phyloP scores from a whole-genome alignment of 192 early-diverging fungal species.

The Gryganskiella cystojenkinii region DNA sequence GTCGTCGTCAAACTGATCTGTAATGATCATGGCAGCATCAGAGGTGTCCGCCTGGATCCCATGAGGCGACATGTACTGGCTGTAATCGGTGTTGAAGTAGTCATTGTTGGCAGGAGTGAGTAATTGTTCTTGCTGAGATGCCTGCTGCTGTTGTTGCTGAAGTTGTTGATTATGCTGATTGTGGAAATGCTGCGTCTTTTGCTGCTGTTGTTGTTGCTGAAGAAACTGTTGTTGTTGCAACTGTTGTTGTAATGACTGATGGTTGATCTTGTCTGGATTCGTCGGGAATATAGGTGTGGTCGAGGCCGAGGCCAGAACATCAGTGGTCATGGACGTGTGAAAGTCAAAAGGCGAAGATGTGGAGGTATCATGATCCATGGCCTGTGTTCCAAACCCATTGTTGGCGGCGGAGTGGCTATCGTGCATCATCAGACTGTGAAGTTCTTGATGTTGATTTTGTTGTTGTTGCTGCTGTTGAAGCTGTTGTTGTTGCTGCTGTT shows the following conservation, averaged over 20 bases:
- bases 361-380: slow-evolving; percentile 2
- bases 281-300: slow-evolving; percentile 40
- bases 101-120: slow-evolving; percentile 40
- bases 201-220: slow-evolving; percentile 29
- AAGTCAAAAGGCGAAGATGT: slow-evolving; percentile 22
- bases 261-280: slow-evolving; percentile 33
- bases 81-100: slow-evolving; percentile 37
- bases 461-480: slow-evolving; percentile 21
- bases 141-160: slow-evolving; percentile 27
- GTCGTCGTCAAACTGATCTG: slow-evolving; percentile 50
- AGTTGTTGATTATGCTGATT: slow-evolving; percentile 12
- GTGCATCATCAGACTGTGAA: slow-evolving; percentile 33
- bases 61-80: slow-evolving; percentile 50
- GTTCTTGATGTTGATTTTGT: slow-evolving; percentile 20
- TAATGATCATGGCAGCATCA: slow-evolving; percentile 41
- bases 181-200: not conserved
- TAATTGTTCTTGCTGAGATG: slow-evolving; percentile 33
- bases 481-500: slow-evolving; percentile 11
- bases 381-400: not conserved
- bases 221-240: slow-evolving; percentile 26
- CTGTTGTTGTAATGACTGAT: slow-evolving; percentile 15
- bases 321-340: slow-evolving; percentile 23
- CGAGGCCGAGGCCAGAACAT: slow-evolving; percentile 39
- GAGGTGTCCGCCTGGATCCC: slow-evolving; percentile 31
- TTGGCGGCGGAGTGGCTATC: not conserved